Evolutionary conservation across 495 filamentous ascomycete species (phyloP), one percentile per base, ranked within the genome.

Genomic region (Penicillium paradoxum): DNA sequence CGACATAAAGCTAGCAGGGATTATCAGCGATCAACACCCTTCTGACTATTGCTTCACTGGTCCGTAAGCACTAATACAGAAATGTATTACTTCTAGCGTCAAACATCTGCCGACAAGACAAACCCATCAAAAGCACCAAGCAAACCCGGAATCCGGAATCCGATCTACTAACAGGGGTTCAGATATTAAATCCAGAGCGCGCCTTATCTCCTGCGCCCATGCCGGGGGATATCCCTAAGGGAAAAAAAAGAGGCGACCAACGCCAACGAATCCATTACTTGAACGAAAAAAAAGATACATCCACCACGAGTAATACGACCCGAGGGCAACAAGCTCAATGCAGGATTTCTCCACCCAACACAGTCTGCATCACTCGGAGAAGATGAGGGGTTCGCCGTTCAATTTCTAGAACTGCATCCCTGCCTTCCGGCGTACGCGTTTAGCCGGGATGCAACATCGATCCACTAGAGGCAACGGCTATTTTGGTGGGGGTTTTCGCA

Each of bases 321-420:
- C 47, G 47, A 50, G 18, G 24, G 29, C 9, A 30, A 46, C n/a
- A 37, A 48, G 45, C 32, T 27, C 24, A 27, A 27, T 27, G 7
- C 24, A 27, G 7, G 24, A 27, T 27, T 27, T 27, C 24, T 3
- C 7, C 24, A 27, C 24, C 7, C 24, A 27, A 3, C 3, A 7
- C 24, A 7, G 24, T 3, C 24, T 27, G 24, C 24, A 27, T 27
- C 7, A 7, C 24, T 7, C 24, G 24, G n/a, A n/a, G n/a, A 49
- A 50, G 32, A 43, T 49, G 55, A 56, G 55, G 55, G 56, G 55
- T 49, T 52, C 48, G 51, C 34, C 24, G 27, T 33, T 3, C 2
- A 42, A 37, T 40, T 55, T 55, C 55, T 49, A 58, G 51, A 52
- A 54, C 38, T 27, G 41, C 2, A 39, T 29, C 40, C 40, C 54